Evolutionary conservation across 2,329 filamentous ascomycete genomes (phyloP).

Genomic region (Mycogone perniciosa): DNA sequence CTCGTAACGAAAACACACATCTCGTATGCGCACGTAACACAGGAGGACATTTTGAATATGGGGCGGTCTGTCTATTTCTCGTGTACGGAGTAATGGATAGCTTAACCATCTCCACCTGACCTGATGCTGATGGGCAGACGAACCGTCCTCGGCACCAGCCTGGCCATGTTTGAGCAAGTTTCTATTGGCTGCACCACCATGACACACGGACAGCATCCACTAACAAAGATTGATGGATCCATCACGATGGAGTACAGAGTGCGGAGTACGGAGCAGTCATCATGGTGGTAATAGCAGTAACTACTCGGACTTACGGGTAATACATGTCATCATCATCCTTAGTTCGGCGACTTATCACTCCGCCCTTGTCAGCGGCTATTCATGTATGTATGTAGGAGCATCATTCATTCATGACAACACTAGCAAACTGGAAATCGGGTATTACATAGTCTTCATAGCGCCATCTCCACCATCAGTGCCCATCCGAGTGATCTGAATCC

Average conservation of each 20-base stretch:
- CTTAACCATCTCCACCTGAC: neutral
- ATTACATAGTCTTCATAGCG: neutral
- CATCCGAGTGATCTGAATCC: constrained; percentile 50
- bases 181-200: constrained; percentile 29
- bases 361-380: neutral
- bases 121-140: too few species aligned
- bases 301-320: too few species aligned
- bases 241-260: too few species aligned
- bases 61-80: too few species aligned
- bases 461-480: neutral
- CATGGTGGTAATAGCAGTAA: too few species aligned
- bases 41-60: too few species aligned
- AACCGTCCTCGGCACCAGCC: neutral
- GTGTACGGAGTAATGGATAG: neutral
- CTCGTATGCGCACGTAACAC: too few species aligned
- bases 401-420: too few species aligned
- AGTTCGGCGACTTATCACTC: neutral
- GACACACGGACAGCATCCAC: neutral
- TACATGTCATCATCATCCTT: too few species aligned
- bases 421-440: neutral
- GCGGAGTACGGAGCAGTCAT: too few species aligned
- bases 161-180: constrained; percentile 32
- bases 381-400: neutral
- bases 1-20: too few species aligned
- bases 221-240: too few species aligned